These are phyloP conservation scores for Aspergillus pseudonomiae DNA, from an alignment of 2,329 filamentous ascomycete species.

Conservation along the genomic window DNA sequence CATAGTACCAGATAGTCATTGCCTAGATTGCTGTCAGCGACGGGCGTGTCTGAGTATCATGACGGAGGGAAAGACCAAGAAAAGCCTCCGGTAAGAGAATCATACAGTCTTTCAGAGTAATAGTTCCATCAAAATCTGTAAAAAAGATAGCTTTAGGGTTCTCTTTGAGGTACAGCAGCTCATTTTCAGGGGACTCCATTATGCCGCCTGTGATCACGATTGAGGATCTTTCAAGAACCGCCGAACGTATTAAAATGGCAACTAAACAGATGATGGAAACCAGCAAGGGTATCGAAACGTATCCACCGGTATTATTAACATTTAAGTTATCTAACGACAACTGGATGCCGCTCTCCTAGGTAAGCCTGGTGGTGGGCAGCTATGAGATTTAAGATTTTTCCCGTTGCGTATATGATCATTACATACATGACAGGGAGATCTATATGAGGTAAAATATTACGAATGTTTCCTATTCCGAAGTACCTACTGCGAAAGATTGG, in stretches of 20 bases:
- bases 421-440: background rate
- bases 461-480: background rate
- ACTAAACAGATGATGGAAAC: too few species aligned
- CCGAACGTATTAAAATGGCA: too few species aligned
- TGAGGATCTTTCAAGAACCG: too few species aligned
- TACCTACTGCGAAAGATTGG: background rate
- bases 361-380: background rate
- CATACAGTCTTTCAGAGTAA: conserved; percentile 10
- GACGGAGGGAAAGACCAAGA: background rate
- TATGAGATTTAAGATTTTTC: background rate
- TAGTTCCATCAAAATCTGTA: conserved; percentile 10
- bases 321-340: background rate
- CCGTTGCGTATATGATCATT: background rate
- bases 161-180: background rate
- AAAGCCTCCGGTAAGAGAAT: background rate
- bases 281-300: too few species aligned
- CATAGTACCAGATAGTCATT: conserved; percentile 2
- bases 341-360: background rate
- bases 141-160: conserved; percentile 8
- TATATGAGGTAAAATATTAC: background rate
- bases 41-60: background rate
- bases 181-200: background rate
- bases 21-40: background rate
- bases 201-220: background rate
- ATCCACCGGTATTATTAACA: too few species aligned